Evolutionary conservation across 2,329 filamentous ascomycete species (phyloP), one percentile per base, ranked within the genome.

Genomic region (Fusarium coicis): DNA sequence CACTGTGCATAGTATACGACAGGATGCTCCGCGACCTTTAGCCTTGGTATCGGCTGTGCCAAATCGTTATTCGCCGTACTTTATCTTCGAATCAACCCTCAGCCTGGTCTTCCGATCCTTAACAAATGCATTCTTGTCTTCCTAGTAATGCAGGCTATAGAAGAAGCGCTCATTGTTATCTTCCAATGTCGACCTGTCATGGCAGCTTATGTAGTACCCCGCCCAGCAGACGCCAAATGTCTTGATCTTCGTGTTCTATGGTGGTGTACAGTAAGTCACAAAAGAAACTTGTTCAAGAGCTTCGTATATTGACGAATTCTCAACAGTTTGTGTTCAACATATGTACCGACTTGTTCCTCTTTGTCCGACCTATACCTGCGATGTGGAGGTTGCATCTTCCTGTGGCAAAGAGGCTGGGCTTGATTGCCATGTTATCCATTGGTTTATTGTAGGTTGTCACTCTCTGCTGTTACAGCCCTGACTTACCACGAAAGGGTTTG

Each of bases 291-390:
- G 16, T 28, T 32, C 18, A n/a, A 9, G 16, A 19, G 21, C 4
- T 39, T 28, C 16, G 19, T 21, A 44, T 39, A 61, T 43, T 32
- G 4, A 30, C 19, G 4, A 16, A 6, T 4, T 4, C n/a, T 21
- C 11, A 26, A 21, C 46, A 79, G 76, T 79, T 78, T 42, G 78
- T 75, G 34, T 79, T 83, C 71, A 83, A 83, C 68, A 72, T 84
- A 39, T 68, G 74, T 16, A 83, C 81, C 40, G 81, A 83, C 56
- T 72, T 84, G 50, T 72, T 81, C 32, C 70, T 84, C 12, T 82
- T 83, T 60, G 70, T 81, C 21, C 79, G 83, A 44, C 82, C 82
- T 7, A 81, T 84, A 19, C 82, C 82, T 2, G 76, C 80, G n/a
- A 79, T 83, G 67, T 79, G 79, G 68, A 79, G 78, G 37, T 67